Evolutionary conservation across 208 protist species (phyloP).

Genomic region (Trichomonas gallinae): DNA sequence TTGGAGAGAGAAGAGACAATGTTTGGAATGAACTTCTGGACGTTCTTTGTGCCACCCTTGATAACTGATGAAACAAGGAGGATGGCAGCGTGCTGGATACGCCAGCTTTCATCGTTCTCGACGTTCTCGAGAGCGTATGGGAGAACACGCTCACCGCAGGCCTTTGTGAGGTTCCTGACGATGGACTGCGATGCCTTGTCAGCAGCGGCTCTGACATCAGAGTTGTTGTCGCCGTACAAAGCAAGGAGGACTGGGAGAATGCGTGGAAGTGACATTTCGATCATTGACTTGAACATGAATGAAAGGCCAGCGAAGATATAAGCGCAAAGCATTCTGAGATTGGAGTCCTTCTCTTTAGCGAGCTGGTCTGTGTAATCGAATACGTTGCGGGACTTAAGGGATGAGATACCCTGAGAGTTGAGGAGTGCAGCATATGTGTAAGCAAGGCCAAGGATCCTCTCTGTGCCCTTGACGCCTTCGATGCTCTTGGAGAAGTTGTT

Average conservation of each 20-base stretch:
- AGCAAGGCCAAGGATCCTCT: not conserved
- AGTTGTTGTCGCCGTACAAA: not conserved
- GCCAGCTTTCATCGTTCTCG: conserved; percentile 1
- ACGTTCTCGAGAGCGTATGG: conserved; percentile 7
- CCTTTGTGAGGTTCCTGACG: not conserved
- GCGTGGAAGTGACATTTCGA: not conserved
- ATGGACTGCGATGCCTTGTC: not conserved
- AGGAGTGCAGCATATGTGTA: not conserved
- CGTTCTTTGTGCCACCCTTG: not conserved
- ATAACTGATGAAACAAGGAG: not conserved
- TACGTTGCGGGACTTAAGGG: not conserved
- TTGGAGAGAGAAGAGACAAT: not conserved
- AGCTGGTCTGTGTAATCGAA: not conserved
- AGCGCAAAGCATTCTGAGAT: not conserved
- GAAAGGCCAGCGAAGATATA: not conserved
- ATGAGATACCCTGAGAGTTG: not conserved
- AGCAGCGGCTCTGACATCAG: not conserved
- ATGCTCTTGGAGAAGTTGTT: not conserved
- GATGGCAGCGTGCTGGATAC: not conserved
- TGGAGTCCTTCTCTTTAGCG: not conserved
- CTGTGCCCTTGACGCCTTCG: not conserved
- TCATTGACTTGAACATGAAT: not conserved
- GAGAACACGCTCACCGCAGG: not conserved
- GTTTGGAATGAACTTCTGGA: not conserved
- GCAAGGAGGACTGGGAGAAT: not conserved